These are phyloP conservation scores for Isabelozyma pseudorhagii DNA, from an alignment of 805 yeast species.

Conservation along the genomic window DNA sequence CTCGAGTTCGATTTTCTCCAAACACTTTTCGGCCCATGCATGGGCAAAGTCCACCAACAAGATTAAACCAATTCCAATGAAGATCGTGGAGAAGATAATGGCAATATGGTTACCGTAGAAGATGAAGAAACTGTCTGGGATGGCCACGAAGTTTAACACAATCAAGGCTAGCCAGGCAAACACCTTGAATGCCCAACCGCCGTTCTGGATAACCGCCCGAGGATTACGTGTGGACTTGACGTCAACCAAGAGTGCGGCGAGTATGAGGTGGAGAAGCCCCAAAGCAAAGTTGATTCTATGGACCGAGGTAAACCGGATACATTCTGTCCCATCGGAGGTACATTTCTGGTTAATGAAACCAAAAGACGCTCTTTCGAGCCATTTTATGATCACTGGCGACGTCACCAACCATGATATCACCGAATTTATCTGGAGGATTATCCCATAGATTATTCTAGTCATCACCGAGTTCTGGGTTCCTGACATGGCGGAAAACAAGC, in stretches of 20 bases:
- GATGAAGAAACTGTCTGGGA: conserved; percentile 85
- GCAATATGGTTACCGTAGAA: conserved; percentile 91
- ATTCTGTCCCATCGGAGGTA: conserved; percentile 66
- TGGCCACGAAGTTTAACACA: conserved; percentile 58
- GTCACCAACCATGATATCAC: conserved; percentile 90
- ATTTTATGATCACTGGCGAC: conserved; percentile 70
- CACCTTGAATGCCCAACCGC: conserved; percentile 83
- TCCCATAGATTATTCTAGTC: conserved; percentile 85
- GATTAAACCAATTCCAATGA: conserved; percentile 85
- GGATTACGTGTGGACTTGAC: conserved; percentile 77
- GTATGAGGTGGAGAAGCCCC: conserved; percentile 69
- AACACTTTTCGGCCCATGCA: conserved; percentile 96
- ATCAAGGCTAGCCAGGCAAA: conserved; percentile 55
- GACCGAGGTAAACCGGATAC: conserved; percentile 90
- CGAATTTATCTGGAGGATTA: conserved; percentile 72
- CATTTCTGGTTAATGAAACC: conserved; percentile 72
- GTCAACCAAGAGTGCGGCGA: conserved; percentile 66
- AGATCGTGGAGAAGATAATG: conserved; percentile 76
- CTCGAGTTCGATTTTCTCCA: conserved; percentile 84
- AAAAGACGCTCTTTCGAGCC: conserved; percentile 68
- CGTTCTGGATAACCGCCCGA: conserved; percentile 82
- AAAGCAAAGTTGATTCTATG: conserved; percentile 87
- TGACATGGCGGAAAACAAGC: conserved; percentile 49
- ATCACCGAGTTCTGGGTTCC: conserved; percentile 72
- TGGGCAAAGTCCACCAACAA: conserved; percentile 95